Conservation (phyloP, 306 rosid species). For the Glycine latifolia region DNA sequence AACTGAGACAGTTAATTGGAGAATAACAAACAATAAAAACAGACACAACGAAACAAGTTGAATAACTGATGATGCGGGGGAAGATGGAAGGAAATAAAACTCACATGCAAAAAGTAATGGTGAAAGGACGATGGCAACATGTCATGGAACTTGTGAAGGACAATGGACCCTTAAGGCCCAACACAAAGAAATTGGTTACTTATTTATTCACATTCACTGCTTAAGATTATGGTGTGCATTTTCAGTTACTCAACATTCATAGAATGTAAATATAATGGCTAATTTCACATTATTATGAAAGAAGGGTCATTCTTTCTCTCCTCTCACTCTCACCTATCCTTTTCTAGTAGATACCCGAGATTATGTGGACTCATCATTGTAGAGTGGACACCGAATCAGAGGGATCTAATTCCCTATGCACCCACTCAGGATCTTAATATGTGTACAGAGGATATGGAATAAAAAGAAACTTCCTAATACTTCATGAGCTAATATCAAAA, state of each 20-base stretch:
- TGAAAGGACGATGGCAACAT: constrained; percentile 31
- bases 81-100: constrained; percentile 24
- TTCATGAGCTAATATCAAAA: not conserved
- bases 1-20: not conserved
- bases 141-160: constrained; percentile 14
- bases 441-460: not conserved
- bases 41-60: constrained; percentile 18
- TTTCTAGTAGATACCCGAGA: constrained; percentile 25
- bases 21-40: constrained; percentile 26
- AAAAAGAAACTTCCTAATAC: constrained; percentile 13
- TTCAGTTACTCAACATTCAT: not conserved
- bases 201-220: not conserved
- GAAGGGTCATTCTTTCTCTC: not conserved
- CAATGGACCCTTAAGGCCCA: constrained; percentile 11
- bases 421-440: not conserved
- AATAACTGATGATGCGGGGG: constrained; percentile 17
- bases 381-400: not conserved
- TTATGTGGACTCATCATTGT: constrained; percentile 14
- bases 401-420: constrained; percentile 15
- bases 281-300: not conserved
- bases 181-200: not conserved
- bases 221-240: not conserved
- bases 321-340: constrained; percentile 22
- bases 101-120: constrained; percentile 35
- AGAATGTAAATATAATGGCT: too few relatives aligned